Base-by-base conservation (phyloP, 129 eudicot genomes). In the Ambrosia trifida region DNA sequence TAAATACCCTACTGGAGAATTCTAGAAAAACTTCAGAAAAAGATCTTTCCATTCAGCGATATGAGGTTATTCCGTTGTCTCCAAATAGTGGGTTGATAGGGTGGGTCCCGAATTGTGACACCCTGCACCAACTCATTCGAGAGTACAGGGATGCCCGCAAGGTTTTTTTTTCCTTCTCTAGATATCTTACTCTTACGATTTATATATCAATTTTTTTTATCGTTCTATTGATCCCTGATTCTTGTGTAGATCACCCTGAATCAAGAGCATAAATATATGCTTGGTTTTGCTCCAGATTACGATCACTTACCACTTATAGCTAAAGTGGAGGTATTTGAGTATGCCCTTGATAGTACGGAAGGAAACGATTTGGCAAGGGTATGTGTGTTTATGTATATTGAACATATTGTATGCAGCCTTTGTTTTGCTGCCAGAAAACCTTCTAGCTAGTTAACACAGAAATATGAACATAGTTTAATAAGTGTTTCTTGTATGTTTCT, bases 51-150 rank as follows among this genome's bases (percentile, higher is more conserved):
- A 95, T 95, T 63, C 83, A 87, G 83, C 80, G 97, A 83, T 95
- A 95, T 69, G 75, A 79, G 16, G 99, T 95, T 69, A 87, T 95
- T 73, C 99, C 99, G 13, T 85, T 95, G 64, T 82, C 97, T 73
- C 97, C 99, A 58, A 95, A 95, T 74, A 95, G 97, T 79, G 99
- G 99, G 46, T 76, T 95, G 57, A 95, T 95, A 67, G 99, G 64
- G 66, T 95, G 99, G 99, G 97, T 88, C 56, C 99, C 99, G 2
- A 80, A 95, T 76, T 95, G 99, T 75, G 99, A 95, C 84, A 95
- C 99, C 65, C 75, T 95, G 73, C 99, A 95, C 73, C 94, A 90
- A 35, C 99, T 95, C 76, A 95, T 95, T 70, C 84, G 93, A 61
- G 99, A 95, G 78, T 95, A 95, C 62, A 87, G 99, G 85, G 99